Evolutionary conservation across 192 early-diverging fungal genomes (phyloP).

Genomic region (Bifiguratus adelaidae): DNA sequence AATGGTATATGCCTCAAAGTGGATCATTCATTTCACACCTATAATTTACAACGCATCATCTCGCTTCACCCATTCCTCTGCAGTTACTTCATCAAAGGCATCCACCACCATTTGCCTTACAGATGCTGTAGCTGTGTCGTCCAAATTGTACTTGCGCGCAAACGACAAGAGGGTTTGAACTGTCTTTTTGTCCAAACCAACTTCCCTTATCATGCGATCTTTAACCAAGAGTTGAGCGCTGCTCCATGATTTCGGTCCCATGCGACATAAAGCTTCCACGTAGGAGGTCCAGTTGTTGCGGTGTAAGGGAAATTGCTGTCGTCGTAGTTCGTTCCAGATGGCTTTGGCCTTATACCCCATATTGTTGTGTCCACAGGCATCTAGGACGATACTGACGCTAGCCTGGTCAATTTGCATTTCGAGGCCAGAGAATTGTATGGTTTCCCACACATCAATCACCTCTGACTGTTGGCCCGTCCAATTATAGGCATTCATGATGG

Average conservation of each 20-base stretch:
- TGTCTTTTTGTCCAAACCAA: slow-evolving; percentile 8
- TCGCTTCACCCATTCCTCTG: too few relatives aligned
- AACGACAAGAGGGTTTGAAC: slow-evolving; percentile 19
- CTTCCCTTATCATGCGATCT: background rate
- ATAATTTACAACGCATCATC: too few relatives aligned
- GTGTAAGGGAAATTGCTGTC: slow-evolving; percentile 10
- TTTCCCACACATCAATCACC: slow-evolving; percentile 26
- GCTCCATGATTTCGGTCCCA: slow-evolving; percentile 4
- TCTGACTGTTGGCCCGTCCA: slow-evolving; percentile 12
- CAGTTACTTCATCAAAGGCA: too few relatives aligned
- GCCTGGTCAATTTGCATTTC: slow-evolving; percentile 9
- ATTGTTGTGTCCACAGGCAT: slow-evolving; percentile 22
- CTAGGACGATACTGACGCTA: slow-evolving; percentile 24
- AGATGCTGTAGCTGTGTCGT: too few relatives aligned
- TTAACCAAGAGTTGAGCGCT: background rate
- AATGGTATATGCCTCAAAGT: too few relatives aligned
- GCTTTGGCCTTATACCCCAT: background rate
- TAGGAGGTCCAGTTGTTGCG: slow-evolving; percentile 26
- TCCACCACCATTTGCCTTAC: too few relatives aligned
- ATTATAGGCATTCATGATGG: slow-evolving; percentile 32
- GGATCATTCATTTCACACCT: too few relatives aligned
- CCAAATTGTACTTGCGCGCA: slow-evolving; percentile 8
- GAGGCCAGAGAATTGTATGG: background rate
- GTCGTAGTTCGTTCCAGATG: slow-evolving; percentile 23
- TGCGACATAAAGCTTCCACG: slow-evolving; percentile 25